Evolutionary conservation across 148 eudicot species (phyloP).

Genomic region (Nepenthes gracilis): DNA sequence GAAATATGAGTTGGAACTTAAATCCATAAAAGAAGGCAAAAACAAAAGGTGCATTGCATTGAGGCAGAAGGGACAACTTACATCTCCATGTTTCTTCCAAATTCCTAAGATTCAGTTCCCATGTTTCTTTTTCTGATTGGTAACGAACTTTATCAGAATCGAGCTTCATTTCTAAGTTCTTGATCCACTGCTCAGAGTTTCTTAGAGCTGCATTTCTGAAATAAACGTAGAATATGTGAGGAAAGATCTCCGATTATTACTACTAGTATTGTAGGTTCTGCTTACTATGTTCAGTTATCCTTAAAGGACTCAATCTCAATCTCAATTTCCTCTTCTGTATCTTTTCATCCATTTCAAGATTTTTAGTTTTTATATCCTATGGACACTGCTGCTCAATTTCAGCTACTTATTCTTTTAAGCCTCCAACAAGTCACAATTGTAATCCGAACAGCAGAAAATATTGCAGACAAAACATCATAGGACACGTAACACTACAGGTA

Average conservation of each 20-base stretch:
- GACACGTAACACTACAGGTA: too few relatives aligned
- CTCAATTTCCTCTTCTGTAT: too few relatives aligned
- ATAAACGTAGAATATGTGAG: slow-evolving; percentile 3
- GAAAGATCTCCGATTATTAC: background rate
- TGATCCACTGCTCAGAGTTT: slow-evolving; percentile 49
- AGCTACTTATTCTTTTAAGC: background rate
- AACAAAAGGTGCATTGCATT: background rate
- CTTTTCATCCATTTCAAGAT: too few relatives aligned
- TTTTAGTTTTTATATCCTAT: too few relatives aligned
- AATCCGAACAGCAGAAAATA: background rate
- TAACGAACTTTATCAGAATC: slow-evolving; percentile 39
- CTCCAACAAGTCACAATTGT: background rate
- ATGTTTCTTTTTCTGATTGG: slow-evolving; percentile 58
- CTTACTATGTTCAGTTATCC: too few relatives aligned
- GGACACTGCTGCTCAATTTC: background rate
- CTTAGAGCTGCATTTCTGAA: slow-evolving; percentile 65
- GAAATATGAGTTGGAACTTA: background rate
- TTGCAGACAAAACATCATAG: background rate
- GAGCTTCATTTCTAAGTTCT: slow-evolving; percentile 67
- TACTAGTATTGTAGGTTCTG: background rate
- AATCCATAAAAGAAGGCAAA: background rate
- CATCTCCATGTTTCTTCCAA: slow-evolving; percentile 91
- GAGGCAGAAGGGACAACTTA: slow-evolving; percentile 14
- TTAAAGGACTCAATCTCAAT: background rate
- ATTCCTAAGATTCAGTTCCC: slow-evolving; percentile 66